A percentile compares a stretch with the other conserved stretches of the same genome.
Conservation (phyloP, 75 land plant genomes). For the Pinus albicaulis region DNA sequence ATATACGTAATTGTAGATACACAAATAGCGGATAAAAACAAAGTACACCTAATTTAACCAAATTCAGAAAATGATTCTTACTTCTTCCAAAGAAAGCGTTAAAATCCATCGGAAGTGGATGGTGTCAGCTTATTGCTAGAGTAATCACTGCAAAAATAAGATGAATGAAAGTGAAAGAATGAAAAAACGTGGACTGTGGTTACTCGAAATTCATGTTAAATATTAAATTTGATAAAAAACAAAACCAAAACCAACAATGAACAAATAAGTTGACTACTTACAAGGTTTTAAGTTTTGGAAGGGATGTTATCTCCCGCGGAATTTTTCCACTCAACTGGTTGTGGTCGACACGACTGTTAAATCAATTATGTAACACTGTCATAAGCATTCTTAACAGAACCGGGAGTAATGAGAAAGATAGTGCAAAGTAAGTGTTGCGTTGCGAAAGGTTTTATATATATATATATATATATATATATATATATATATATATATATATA, state of each 20-base stretch:
- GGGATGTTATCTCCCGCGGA: slow-evolving; percentile 61
- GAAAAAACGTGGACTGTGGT: not conserved
- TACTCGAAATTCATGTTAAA: not conserved
- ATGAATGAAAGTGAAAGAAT: not conserved
- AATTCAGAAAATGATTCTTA: not conserved
- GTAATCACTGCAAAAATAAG: slow-evolving; percentile 65
- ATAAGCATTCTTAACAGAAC: too few species aligned
- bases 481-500: too few species aligned
- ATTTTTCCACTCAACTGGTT: slow-evolving; percentile 76
- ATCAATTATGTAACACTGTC: too few species aligned
- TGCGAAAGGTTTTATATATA: too few species aligned
- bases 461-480: too few species aligned
- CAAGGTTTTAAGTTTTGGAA: slow-evolving; percentile 84
- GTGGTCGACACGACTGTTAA: slow-evolving; percentile 76
- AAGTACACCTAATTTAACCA: too few species aligned
- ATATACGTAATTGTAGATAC: too few species aligned
- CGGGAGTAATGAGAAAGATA: too few species aligned
- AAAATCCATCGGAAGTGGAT: slow-evolving; percentile 86
- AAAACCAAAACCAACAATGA: not conserved
- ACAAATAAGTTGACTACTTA: slow-evolving; percentile 34
- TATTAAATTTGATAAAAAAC: not conserved
- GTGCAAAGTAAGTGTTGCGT: too few species aligned
- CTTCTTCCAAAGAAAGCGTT: slow-evolving; percentile 58
- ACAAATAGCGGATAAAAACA: too few species aligned
- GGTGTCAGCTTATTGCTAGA: slow-evolving; percentile 78